A percentile compares a stretch with the other conserved stretches of the same genome.
phyloP scores from a whole-genome alignment of 306 rosid genomes.

The Quercus bicolor region DNA sequence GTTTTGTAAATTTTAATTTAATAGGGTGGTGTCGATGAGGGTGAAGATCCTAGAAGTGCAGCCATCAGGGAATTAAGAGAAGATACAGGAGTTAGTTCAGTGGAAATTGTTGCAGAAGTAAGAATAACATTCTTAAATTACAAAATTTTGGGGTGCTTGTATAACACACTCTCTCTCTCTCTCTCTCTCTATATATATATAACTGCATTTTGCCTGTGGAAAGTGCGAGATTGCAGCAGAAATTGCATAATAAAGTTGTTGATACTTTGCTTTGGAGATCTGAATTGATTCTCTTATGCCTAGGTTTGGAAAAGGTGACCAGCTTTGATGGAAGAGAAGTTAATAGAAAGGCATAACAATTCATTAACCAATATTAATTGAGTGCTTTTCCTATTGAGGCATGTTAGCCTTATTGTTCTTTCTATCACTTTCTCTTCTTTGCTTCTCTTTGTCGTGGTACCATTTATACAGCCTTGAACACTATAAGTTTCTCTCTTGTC shows the following conservation, averaged over 20 bases:
- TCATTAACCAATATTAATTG: not conserved
- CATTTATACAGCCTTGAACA: too few relatives aligned
- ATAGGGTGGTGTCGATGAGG: slow-evolving; percentile 87
- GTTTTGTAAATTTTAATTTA: slow-evolving; percentile 8
- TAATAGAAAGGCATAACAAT: not conserved
- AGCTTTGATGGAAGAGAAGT: not conserved
- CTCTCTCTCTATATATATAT: too few relatives aligned
- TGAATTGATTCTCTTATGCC: not conserved
- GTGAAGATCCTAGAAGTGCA: slow-evolving; percentile 78
- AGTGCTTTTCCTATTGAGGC: too few relatives aligned
- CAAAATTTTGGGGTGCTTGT: not conserved
- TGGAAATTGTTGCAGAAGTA: slow-evolving; percentile 79
- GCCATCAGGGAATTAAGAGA: slow-evolving; percentile 77
- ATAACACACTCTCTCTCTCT: not conserved
- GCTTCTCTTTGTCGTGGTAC: too few relatives aligned
- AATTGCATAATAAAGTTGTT: not conserved
- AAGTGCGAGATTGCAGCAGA: not conserved
- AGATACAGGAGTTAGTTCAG: slow-evolving; percentile 87
- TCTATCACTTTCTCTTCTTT: too few relatives aligned
- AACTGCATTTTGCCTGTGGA: not conserved
- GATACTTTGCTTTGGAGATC: not conserved
- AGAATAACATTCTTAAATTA: not conserved
- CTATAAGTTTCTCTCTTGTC: too few relatives aligned
- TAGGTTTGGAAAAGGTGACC: too few relatives aligned
- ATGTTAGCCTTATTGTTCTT: too few relatives aligned